These are phyloP conservation scores for Naganishia randhawae DNA, from an alignment of 768 basidiomycete genomes.

Conservation along the genomic window DNA sequence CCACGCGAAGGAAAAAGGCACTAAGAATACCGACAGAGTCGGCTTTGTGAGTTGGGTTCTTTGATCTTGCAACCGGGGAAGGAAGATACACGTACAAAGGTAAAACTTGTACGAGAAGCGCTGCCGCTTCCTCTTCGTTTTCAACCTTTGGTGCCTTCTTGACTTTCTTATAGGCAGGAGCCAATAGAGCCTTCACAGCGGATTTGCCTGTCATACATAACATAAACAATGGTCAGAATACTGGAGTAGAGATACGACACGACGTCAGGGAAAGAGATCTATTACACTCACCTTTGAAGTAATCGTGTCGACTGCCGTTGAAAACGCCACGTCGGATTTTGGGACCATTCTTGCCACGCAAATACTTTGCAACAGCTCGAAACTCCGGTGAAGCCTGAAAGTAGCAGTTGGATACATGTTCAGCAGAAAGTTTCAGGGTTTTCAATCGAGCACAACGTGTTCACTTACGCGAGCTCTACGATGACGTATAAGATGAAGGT, in stretches of 20 bases:
- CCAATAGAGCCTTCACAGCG: conserved; percentile 80
- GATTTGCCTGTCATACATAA: conserved; percentile 65
- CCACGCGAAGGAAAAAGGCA: conserved; percentile 89
- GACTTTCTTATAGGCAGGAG: conserved; percentile 24
- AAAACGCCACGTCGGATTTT: conserved; percentile 85
- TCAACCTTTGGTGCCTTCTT: conserved; percentile 29
- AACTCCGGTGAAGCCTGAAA: conserved; percentile 67
- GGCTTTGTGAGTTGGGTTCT: background rate
- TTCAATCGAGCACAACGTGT: background rate
- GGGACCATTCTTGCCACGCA: conserved; percentile 79
- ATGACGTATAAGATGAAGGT: background rate
- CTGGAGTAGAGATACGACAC: too few relatives aligned
- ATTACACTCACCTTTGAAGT: conserved; percentile 87
- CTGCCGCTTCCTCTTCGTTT: conserved; percentile 58
- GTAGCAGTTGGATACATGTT: background rate
- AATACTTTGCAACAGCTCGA: conserved; percentile 76
- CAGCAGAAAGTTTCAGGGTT: background rate
- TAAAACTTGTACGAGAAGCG: conserved; percentile 66
- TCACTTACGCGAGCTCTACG: conserved; percentile 4
- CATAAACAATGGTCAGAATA: too few relatives aligned
- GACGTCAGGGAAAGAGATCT: too few relatives aligned
- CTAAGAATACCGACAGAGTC: conserved; percentile 28
- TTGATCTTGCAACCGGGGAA: background rate
- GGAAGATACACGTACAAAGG: conserved; percentile 54
- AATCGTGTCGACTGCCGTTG: conserved; percentile 91